phyloP scores from a whole-genome alignment of 768 basidiomycete genomes.

The Amanita pseudoporphyria region DNA sequence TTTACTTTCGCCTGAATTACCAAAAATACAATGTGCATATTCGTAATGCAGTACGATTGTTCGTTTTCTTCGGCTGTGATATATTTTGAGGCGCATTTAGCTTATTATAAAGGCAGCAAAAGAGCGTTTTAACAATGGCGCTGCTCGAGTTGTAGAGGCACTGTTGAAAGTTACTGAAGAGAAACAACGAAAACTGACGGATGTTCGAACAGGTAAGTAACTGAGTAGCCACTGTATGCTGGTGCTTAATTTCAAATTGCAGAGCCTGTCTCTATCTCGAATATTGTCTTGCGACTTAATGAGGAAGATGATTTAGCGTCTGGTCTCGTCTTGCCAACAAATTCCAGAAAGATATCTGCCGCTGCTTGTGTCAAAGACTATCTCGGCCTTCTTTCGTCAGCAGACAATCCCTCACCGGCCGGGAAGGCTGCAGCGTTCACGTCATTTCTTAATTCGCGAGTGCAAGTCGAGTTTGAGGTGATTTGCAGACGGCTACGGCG shows the following conservation, averaged over 20 bases:
- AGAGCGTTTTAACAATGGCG: conserved; percentile 72
- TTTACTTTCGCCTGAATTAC: conserved; percentile 83
- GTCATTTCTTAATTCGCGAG: conserved; percentile 58
- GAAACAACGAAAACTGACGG: conserved; percentile 49
- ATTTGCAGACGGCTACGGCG: conserved; percentile 58
- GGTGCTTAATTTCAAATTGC: conserved; percentile 1
- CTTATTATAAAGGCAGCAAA: conserved; percentile 67
- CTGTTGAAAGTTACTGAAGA: conserved; percentile 61
- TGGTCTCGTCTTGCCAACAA: conserved; percentile 44
- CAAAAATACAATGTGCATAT: conserved; percentile 82
- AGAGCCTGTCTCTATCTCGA: conserved; percentile 64
- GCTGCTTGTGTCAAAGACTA: conserved; percentile 67
- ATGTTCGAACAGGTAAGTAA: conserved; percentile 51
- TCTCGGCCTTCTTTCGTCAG: conserved; percentile 67
- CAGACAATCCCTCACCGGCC: conserved; percentile 72
- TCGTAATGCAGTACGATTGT: conserved; percentile 64
- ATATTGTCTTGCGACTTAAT: conserved; percentile 51
- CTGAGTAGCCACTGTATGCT: background rate
- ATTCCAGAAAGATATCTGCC: conserved; percentile 42
- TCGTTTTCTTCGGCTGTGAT: background rate
- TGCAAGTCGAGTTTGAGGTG: conserved; percentile 73
- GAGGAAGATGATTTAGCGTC: conserved; percentile 54
- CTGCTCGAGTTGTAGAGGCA: conserved; percentile 63
- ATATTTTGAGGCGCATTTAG: conserved; percentile 27
- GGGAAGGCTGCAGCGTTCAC: conserved; percentile 67